A percentile compares a stretch with the other conserved stretches of the same genome.
These are phyloP conservation scores for Trypanosomatidae sp. DNA, from an alignment of 208 protist genomes.

Conservation along the genomic window DNA sequence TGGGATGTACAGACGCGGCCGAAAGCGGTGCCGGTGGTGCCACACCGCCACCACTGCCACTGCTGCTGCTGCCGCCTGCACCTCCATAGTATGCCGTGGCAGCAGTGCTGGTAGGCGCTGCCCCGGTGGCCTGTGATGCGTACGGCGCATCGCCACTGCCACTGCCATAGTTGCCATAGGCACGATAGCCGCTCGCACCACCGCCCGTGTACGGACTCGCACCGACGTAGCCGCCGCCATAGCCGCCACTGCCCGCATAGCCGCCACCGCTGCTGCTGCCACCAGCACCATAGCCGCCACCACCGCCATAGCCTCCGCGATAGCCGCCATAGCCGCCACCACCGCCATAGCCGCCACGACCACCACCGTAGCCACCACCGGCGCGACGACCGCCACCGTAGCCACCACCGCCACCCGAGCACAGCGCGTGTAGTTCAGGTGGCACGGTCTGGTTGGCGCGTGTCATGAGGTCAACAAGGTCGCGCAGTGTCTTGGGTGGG, in stretches of 20 bases:
- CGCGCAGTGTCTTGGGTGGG: conserved; percentile 59
- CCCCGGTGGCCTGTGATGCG: too few relatives aligned
- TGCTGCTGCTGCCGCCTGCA: too few relatives aligned
- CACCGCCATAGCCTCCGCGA: conserved; percentile 9
- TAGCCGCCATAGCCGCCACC: conserved; percentile 6
- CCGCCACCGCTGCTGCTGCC: conserved; percentile 6
- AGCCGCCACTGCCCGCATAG: neutral
- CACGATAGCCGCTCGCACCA: too few relatives aligned
- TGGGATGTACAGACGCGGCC: too few relatives aligned
- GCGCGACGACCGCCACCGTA: conserved; percentile 9
- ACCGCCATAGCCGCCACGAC: conserved; percentile 9
- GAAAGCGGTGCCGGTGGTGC: too few relatives aligned
- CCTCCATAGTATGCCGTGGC: too few relatives aligned
- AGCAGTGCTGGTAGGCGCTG: too few relatives aligned
- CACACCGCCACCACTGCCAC: too few relatives aligned
- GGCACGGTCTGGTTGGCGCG: conserved; percentile 55
- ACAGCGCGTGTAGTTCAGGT: conserved; percentile 42
- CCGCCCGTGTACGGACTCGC: too few relatives aligned
- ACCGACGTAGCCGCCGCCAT: too few relatives aligned
- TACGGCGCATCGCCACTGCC: too few relatives aligned
- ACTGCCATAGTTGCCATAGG: too few relatives aligned
- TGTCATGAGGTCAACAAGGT: conserved; percentile 53
- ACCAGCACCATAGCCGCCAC: conserved; percentile 4
- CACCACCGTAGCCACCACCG: conserved; percentile 13
- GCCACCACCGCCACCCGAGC: conserved; percentile 3